Base-by-base conservation (phyloP, 345 rosid species). In the Eucalyptus cloeziana region DNA sequence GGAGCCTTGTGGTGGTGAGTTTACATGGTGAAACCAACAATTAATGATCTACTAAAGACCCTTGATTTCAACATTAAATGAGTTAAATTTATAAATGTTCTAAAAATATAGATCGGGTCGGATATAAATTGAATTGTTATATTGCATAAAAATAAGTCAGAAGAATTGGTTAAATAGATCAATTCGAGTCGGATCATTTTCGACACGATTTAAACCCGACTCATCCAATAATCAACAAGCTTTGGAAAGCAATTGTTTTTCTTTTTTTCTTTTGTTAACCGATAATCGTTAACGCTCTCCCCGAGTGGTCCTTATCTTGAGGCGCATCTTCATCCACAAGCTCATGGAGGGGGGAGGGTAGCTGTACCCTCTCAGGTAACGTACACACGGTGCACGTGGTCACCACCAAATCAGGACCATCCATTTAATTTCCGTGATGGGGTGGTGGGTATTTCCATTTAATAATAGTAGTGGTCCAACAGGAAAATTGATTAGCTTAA, bases 391-490 rank as follows among this genome's bases (percentile, higher is more conserved):
- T 62, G 91, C 92, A 90, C 90, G 85, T 87, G 93, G 69, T 79
- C 79, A 86, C 90, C 47, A 76, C 8, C 14, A 10, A 21, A 88
- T 91, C 81, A 86, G 91, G 91, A 90, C 93, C 93, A 86, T 91
- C 88, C 91, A 88, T 76, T 76, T 76, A 76, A 86, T 89, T 86
- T 88, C 47, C 45, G 33, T 30, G 79, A 62, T 47, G 13, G 58
- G 49, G 62, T 49, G 45, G 37, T 37, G 83, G 80, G 52, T 15
- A 33, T 27, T 49, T 25, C 13, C 31, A 88, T 40, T 45, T 58
- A 86, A 87, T 58, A 56, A 91, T 89, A 37, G 94, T 2, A 10
- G 94, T 87, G 94, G 90, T 94, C 95, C 71, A 43, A 21, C 37
- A 40, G 24, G 6, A 25, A 16, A 51, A 91, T 92, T 90, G 58